These are phyloP conservation scores for Colletotrichum shisoi DNA, from an alignment of 2,329 filamentous ascomycete genomes.

Conservation along the genomic window DNA sequence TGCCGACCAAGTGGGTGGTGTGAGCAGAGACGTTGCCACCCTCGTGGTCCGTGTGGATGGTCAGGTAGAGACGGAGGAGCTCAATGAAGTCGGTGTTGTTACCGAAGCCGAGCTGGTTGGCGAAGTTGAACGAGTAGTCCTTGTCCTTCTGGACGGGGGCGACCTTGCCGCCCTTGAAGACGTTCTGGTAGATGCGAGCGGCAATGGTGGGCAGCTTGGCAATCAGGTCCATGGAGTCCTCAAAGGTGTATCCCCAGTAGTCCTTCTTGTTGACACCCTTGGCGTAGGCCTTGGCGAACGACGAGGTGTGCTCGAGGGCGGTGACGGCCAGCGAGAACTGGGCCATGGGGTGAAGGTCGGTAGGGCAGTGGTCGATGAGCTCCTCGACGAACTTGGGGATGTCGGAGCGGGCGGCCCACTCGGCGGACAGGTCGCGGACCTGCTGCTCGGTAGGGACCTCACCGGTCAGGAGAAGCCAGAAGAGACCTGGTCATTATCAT, in stretches of 20 bases:
- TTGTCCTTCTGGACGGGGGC: constrained; percentile 96
- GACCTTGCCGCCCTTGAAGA: constrained; percentile 99
- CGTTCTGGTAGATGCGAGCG: constrained; percentile 98
- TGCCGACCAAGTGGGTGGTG: constrained; percentile 97
- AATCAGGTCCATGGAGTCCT: constrained; percentile 99
- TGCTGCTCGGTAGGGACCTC: constrained; percentile 98
- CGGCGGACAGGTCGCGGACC: constrained; percentile 95
- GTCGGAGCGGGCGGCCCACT: constrained; percentile 97
- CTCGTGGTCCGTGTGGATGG: constrained; percentile 99
- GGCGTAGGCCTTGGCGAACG: constrained; percentile 97
- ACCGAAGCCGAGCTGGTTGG: constrained; percentile 97
- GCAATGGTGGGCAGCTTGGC: constrained; percentile 99
- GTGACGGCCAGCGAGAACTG: constrained; percentile 98
- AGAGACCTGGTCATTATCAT: constrained; percentile 71
- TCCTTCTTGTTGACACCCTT: constrained; percentile 99
- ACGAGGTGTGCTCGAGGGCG: constrained; percentile 96
- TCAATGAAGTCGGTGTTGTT: constrained; percentile 97
- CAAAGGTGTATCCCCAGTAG: constrained; percentile 99
- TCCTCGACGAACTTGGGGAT: constrained; percentile 98
- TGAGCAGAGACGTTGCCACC: constrained; percentile 98
- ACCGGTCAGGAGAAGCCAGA: constrained; percentile 98
- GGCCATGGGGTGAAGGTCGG: constrained; percentile 98
- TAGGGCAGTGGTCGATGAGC: constrained; percentile 99
- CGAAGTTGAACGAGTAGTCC: constrained; percentile 99
- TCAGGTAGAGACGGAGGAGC: constrained; percentile 98